phyloP scores from a whole-genome alignment of 2,329 filamentous ascomycete species.

The Fusarium brevicatenulatum region DNA sequence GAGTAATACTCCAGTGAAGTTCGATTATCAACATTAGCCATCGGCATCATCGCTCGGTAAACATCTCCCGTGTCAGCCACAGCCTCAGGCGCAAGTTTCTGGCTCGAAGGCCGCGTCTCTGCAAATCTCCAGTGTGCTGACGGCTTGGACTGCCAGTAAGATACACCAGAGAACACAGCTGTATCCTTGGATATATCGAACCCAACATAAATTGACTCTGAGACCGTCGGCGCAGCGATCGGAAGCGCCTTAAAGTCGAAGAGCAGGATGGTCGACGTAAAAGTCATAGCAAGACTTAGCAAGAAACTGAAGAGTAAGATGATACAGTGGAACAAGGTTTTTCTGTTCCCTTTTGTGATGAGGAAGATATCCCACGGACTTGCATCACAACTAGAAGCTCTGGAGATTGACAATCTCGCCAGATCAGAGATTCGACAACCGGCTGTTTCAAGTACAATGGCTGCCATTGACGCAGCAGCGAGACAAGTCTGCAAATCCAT shows the following conservation, averaged over 20 bases:
- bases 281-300: background rate
- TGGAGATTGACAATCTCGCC: background rate
- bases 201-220: background rate
- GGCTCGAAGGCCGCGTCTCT: background rate
- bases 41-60: background rate
- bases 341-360: rapidly evolving
- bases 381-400: background rate
- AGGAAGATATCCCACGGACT: background rate
- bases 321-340: background rate
- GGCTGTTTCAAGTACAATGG: slow-evolving; percentile 6
- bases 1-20: background rate
- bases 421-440: background rate
- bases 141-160: background rate
- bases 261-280: slow-evolving; percentile 19
- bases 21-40: background rate
- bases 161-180: background rate
- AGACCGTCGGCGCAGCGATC: background rate
- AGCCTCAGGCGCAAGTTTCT: background rate
- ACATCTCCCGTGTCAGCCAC: background rate
- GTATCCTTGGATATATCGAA: background rate
- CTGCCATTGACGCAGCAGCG: slow-evolving; percentile 8
- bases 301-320: background rate
- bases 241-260: background rate
- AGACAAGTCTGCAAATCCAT: slow-evolving; percentile 5
- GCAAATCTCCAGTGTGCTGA: slow-evolving; percentile 1